Base-by-base conservation (phyloP, 148 eudicot species). In the Rhododendron ovatum region DNA sequence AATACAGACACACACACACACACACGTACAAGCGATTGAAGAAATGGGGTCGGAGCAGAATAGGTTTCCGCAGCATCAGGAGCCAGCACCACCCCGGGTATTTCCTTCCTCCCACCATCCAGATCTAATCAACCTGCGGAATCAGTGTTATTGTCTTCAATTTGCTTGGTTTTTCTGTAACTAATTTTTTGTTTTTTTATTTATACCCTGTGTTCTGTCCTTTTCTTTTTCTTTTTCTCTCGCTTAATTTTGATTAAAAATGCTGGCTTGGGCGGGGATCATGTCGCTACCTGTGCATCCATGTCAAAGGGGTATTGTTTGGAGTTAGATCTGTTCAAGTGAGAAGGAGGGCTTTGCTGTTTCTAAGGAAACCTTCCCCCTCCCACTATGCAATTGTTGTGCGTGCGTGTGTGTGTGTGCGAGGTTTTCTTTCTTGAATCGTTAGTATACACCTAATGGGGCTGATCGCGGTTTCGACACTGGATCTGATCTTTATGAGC, bases 21-120 rank as follows among this genome's bases (percentile, higher is more conserved):
- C 15, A 69, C 12, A n/a, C 12, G n/a, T 8, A 35, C 71, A 15
- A 14, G 48, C 20, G 80, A 50, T 41, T 33, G 26, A 24, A 84
- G 37, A 5, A 88, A 94, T 94, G 96, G 96, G 88, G 55, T 90
- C 94, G 17, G 96, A 94, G 91, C 96, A 94, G 82, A 94, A 91
- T 69, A 88, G 94, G 88, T 92, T 92, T 91, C 94, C 88, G 55
- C 92, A 84, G 47, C 92, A 88, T 77, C 94, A 89, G 82, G 92
- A 91, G 84, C 89, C 88, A 20, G 87, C 83, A 41, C 88, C 84
- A 71, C 76, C 39, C 24, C 90, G 94, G 93, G 96, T 94, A 94
- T 57, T 55, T 17, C 61, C 61, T 88, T 65, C 81, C 41, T 28
- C 35, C 74, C 74, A 26, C 69, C 69, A 26, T 82, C 39, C 74